Evolutionary conservation across 768 basidiomycete genomes (phyloP), one percentile per base, ranked within the genome.

Genomic region (Russula griseocarnosa): DNA sequence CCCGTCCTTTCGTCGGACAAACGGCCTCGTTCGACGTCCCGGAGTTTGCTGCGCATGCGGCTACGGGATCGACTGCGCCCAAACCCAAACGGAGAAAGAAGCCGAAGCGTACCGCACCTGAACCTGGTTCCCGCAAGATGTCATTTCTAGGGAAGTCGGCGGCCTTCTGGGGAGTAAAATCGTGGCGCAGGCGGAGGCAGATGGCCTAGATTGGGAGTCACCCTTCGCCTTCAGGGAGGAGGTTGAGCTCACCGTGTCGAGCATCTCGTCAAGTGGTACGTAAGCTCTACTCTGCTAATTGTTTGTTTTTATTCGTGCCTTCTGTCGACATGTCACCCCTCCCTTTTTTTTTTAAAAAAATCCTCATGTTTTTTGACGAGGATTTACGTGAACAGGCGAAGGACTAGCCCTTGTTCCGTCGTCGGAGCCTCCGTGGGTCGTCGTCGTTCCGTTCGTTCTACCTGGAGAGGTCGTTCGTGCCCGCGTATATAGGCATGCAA

Each of bases 401-500:
- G 87, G 86, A 0, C 77, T 93, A 16, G 88, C 85, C 0, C 69
- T 83, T 13, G 78, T 82, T 5, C 77, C 79, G 11, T 73, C 75
- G 0, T 73, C 79, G 8, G 72, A 75, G 59, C 79, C 79, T 0
- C 81, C 86, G 26, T 98, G 96, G 92, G 87, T 87, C 0, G 78
- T 98, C 40, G 79, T 92, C 38, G 83, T 89, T 0, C 96, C 96
- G 0, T 91, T 94, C 67, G 82, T 86, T 1, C 80, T 98, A 10
- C 92, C 94, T 0, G 87, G 87, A 10, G 96, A 99, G 73, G 83
- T 76, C 22, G 82, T 96, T 44, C 82, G 83, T 34, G 88, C 84
- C 2, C 80, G 83, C 58, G 80, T 98, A 1, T 90, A 88, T 72
- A 83, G 86, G 52, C 82, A 87, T 67, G 81, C 82, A 14, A 82